phyloP scores from a whole-genome alignment of 2,329 filamentous ascomycete species.

The Colletotrichum orchidophilum region DNA sequence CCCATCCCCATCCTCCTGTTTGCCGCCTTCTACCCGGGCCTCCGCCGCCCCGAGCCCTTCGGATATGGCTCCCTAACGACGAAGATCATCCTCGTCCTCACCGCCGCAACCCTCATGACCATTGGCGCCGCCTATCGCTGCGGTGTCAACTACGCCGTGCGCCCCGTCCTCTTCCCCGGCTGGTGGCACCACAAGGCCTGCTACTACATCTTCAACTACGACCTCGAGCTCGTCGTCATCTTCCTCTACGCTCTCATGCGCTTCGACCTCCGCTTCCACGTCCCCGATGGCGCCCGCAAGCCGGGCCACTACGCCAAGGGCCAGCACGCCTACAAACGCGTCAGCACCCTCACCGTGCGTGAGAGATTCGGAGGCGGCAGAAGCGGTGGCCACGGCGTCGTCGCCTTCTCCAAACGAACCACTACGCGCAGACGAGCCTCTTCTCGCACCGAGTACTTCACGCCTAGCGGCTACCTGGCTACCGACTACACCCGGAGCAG shows the following conservation, averaged over 20 bases:
- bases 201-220: slow-evolving; percentile 85
- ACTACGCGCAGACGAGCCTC: background rate
- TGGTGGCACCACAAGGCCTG: slow-evolving; percentile 77
- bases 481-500: background rate
- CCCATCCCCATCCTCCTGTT: slow-evolving; percentile 66
- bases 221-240: slow-evolving; percentile 76
- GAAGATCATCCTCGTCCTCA: slow-evolving; percentile 73
- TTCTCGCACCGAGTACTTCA: slow-evolving; percentile 5
- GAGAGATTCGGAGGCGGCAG: background rate
- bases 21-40: slow-evolving; percentile 48
- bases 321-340: slow-evolving; percentile 24
- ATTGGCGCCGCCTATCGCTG: slow-evolving; percentile 77
- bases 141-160: slow-evolving; percentile 64
- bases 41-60: slow-evolving; percentile 55
- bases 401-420: background rate
- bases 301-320: slow-evolving; percentile 59
- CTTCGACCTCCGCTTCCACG: slow-evolving; percentile 78
- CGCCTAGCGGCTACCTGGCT: slow-evolving; percentile 1
- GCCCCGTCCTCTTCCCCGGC: slow-evolving; percentile 60
- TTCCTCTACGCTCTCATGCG: slow-evolving; percentile 72
- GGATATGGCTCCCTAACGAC: slow-evolving; percentile 72
- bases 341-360: slow-evolving; percentile 19
- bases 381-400: background rate
- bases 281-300: slow-evolving; percentile 66
- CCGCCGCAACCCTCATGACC: slow-evolving; percentile 67